Conservation (phyloP, 345 rosid species). For the Populus simonii region DNA sequence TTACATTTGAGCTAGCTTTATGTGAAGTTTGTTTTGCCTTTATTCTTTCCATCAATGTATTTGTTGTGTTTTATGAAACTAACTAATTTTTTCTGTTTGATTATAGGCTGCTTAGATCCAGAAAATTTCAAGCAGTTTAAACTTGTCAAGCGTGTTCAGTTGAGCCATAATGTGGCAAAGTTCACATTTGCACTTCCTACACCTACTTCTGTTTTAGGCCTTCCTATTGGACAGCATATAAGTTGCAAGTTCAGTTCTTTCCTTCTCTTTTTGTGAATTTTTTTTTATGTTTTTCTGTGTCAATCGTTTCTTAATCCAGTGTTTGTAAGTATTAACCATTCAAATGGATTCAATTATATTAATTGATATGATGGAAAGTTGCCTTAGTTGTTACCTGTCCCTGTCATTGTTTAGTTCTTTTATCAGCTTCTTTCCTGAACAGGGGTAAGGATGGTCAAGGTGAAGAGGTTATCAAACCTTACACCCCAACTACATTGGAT, state of each 20-base stretch:
- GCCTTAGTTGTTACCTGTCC: background rate
- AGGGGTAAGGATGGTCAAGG: constrained; percentile 89
- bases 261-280: background rate
- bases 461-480: constrained; percentile 87
- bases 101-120: constrained; percentile 73
- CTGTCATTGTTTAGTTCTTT: background rate
- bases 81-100: background rate
- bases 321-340: background rate
- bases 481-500: constrained; percentile 92
- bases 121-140: constrained; percentile 87
- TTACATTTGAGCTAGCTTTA: background rate
- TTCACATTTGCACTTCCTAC: constrained; percentile 77
- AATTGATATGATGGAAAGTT: background rate
- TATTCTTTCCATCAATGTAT: background rate
- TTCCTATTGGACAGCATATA: constrained; percentile 95
- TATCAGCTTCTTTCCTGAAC: constrained; percentile 6
- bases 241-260: constrained; percentile 72
- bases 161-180: constrained; percentile 96
- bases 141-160: constrained; percentile 73
- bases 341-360: background rate
- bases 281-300: background rate
- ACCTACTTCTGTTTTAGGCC: constrained; percentile 78
- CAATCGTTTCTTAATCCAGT: background rate
- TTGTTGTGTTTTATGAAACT: background rate
- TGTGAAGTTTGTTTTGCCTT: background rate